A percentile compares a stretch with the other conserved stretches of the same genome.
Conservation (phyloP, 495 filamentous ascomycete genomes). For the Zalerion maritima region DNA sequence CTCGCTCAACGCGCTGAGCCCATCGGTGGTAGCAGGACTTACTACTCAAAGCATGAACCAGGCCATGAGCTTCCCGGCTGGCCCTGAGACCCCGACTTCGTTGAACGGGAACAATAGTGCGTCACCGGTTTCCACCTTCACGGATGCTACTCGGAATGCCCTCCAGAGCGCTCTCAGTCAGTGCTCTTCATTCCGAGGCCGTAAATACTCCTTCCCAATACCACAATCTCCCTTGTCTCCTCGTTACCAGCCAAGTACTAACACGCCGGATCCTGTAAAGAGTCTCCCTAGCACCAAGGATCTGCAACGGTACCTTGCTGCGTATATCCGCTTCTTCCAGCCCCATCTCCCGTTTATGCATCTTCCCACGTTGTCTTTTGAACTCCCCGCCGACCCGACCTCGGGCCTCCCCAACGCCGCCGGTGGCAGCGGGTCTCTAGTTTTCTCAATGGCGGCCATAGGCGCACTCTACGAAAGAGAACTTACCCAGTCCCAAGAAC, state of each 20-base stretch:
- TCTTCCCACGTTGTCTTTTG: constrained; percentile 83
- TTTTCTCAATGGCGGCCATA: constrained; percentile 92
- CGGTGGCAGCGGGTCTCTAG: constrained; percentile 77
- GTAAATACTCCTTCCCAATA: constrained; percentile 63
- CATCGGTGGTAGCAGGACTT: constrained; percentile 33
- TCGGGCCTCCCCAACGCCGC: constrained; percentile 49
- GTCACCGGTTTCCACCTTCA: constrained; percentile 55
- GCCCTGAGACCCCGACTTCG: constrained; percentile 55
- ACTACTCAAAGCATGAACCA: constrained; percentile 40
- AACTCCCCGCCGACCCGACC: constrained; percentile 51
- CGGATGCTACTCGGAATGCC: constrained; percentile 83
- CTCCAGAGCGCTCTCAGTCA: constrained; percentile 71
- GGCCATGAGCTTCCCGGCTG: constrained; percentile 43
- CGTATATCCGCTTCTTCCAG: constrained; percentile 90
- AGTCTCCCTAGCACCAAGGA: constrained; percentile 76
- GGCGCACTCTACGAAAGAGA: constrained; percentile 92
- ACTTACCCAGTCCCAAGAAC: constrained; percentile 57
- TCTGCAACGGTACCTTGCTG: constrained; percentile 79
- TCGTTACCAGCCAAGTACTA: constrained; percentile 32
- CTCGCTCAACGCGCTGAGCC: constrained; percentile 49
- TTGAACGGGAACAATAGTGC: constrained; percentile 45
- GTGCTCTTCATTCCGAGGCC: constrained; percentile 53
- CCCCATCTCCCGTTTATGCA: constrained; percentile 91
- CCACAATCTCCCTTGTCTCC: constrained; percentile 50
- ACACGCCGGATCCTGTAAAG: constrained; percentile 30